Evolutionary conservation across 2,329 filamentous ascomycete genomes (phyloP), one percentile per base, ranked within the genome.

Genomic region (Neofusicoccum kwambonambiense): DNA sequence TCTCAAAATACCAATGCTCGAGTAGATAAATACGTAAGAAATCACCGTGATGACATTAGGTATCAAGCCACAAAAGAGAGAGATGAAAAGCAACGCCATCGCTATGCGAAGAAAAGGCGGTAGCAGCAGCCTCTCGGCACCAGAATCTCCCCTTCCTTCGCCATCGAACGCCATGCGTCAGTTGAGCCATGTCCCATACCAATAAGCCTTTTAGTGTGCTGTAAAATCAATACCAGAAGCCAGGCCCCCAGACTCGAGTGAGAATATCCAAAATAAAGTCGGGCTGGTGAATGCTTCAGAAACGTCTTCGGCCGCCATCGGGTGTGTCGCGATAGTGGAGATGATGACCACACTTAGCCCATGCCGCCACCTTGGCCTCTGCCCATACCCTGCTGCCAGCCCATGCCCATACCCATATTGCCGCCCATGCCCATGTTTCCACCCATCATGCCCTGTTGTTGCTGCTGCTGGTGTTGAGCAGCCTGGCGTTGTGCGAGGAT

Each of bases 401-500:
- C 61, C 61, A 64, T 64, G 9, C 61, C 58, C 45, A 62, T 64
- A 9, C 62, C 52, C 51, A 57, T 56, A 8, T 58, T 56, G 13
- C 64, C 64, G 11, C 64, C 57, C 64, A 56, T 52, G 35, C 61
- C 64, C 34, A 42, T 63, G 15, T 49, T 50, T 9, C 47, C 39
- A 17, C 49, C 51, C 63, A 67, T 64, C 41, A 65, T 56, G 42
- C 17, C 34, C 57, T 69, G 69, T 50, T 66, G 61, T 54, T 69
- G 67, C 64, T 50, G 52, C 63, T 70, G 70, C 41, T 64, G 61
- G 12, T 37, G 45, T 54, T 37, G 49, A n/a, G 15, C 31, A 11
- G 45, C 61, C 34, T 72, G 70, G 44, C 60, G 58, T 31, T 65
- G 63, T 8, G 64, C 54, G 67, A 45, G 69, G 57, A 45, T 67